A percentile compares a stretch with the other conserved stretches of the same genome.
Conservation (phyloP, 164 flowering plant genomes). For the Santalum album region DNA sequence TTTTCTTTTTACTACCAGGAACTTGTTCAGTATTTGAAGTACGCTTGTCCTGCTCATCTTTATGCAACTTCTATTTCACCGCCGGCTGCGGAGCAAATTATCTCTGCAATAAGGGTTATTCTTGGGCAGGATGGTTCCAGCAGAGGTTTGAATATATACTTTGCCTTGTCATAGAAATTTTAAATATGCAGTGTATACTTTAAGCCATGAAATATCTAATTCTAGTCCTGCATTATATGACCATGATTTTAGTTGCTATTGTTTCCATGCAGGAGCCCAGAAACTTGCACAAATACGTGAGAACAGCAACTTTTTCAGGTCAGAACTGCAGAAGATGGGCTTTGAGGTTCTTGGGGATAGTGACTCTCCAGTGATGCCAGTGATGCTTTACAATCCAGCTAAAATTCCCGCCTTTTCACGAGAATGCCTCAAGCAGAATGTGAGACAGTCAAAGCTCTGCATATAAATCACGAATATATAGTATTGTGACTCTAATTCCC, state of each 20-base stretch:
- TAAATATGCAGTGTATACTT: no score
- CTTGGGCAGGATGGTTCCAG: conserved; percentile 95
- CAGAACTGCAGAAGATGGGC: conserved; percentile 93
- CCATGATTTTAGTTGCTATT: no score
- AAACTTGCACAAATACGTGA: conserved; percentile 89
- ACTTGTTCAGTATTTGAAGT: conserved; percentile 62
- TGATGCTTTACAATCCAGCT: conserved; percentile 97
- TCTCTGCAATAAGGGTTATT: conserved; percentile 79
- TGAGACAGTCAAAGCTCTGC: conserved; percentile 23
- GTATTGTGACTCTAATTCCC: no score
- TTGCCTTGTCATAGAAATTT: no score
- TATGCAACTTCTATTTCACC: conserved; percentile 92
- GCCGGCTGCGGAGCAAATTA: conserved; percentile 87
- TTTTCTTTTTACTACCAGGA: conserved; percentile 58
- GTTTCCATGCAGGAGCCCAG: conserved; percentile 75
- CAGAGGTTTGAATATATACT: conserved; percentile 44
- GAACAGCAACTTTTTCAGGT: conserved; percentile 92
- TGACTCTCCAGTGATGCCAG: conserved; percentile 98
- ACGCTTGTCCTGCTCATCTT: conserved; percentile 82
- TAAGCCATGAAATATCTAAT: no score
- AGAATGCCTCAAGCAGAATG: conserved; percentile 79
- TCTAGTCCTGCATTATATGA: no score
- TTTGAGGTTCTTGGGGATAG: conserved; percentile 98
- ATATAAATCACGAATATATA: not conserved
- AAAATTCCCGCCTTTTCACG: conserved; percentile 98